Base-by-base conservation (phyloP, 805 yeast genomes). In the Schwanniomyces pseudopolymorphus region DNA sequence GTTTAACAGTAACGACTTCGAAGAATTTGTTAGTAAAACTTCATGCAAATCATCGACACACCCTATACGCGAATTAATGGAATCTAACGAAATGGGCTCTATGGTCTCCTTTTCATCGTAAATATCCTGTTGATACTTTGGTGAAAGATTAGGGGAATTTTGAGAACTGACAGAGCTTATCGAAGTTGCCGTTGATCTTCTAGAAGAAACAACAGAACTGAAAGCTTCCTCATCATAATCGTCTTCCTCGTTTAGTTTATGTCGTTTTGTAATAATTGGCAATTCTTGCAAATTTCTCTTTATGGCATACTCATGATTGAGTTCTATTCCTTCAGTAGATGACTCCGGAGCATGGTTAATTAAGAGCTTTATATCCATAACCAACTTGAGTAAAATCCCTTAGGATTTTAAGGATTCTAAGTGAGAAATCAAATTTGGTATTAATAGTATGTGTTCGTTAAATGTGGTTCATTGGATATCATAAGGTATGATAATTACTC, bases 401-500 rank as follows among this genome's bases (percentile, higher is more conserved):
- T 20, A 20, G 25, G 9, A 10, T 20, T 36, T 19, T 20, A 2
- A 19, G 9, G 28, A 36, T 36, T 21, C 39, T 36, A 20, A 26
- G 10, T 20, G 2, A 20, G 25, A 19, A 5, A 20, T 36, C 25
- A 20, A 5, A 20, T 19, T 21, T 19, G 7, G 13, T 11, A 10
- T 36, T 36, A 11, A 19, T 19, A 11, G 7, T 13, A 17, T 19
- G 24, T 19, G 39, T 36, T 36, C 39, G 39, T 21, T 26, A 11
- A 36, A 5, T 13, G 6, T 11, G n/a, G 39, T 31, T 45, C 45
- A 46, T 46, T 46, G 49, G 49, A 41, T 43, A 35, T 33, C 28
- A 46, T 35, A 37, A 41, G 45, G 49, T 46, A 43, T 42, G 41
- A 46, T 14, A 46, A 46, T 46, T 46, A 46, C 49, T 13, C 36